Evolutionary conservation across 768 basidiomycete genomes (phyloP).

Genomic region (Trametes elegans): DNA sequence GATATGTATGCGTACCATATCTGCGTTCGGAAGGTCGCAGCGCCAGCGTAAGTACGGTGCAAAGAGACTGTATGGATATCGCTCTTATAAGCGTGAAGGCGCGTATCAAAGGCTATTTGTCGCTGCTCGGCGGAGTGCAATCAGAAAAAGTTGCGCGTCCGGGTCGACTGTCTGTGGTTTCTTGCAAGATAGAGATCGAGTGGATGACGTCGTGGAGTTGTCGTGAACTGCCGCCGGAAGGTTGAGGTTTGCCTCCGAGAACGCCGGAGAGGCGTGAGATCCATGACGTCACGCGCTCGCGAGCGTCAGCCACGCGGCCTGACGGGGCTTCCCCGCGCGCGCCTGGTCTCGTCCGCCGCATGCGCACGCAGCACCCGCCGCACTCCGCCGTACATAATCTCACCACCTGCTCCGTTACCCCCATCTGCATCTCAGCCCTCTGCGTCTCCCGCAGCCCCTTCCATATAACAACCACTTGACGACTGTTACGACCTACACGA

Average conservation of each 20-base stretch:
- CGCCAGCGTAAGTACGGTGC: too few species aligned
- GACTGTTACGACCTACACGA: slow-evolving; percentile 12
- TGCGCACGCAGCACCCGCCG: neutral
- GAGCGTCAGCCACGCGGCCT: slow-evolving; percentile 2
- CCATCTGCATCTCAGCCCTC: neutral
- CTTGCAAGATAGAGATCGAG: too few species aligned
- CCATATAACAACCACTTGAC: neutral
- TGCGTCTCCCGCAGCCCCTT: neutral
- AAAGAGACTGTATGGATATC: too few species aligned
- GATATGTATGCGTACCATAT: too few species aligned
- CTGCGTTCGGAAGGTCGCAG: too few species aligned
- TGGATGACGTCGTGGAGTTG: too few species aligned
- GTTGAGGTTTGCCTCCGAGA: neutral
- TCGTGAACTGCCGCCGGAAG: neutral
- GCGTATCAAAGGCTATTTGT: too few species aligned
- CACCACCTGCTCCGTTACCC: neutral
- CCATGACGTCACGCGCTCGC: slow-evolving; percentile 18
- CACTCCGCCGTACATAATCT: slow-evolving; percentile 4
- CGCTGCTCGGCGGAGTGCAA: too few species aligned
- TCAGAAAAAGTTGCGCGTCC: too few species aligned
- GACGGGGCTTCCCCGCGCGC: neutral
- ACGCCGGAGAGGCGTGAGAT: neutral
- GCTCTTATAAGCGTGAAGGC: too few species aligned
- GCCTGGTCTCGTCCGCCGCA: neutral
- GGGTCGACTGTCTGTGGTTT: too few species aligned